phyloP scores from a whole-genome alignment of 306 rosid species.

The Astragalus glycyphyllos region DNA sequence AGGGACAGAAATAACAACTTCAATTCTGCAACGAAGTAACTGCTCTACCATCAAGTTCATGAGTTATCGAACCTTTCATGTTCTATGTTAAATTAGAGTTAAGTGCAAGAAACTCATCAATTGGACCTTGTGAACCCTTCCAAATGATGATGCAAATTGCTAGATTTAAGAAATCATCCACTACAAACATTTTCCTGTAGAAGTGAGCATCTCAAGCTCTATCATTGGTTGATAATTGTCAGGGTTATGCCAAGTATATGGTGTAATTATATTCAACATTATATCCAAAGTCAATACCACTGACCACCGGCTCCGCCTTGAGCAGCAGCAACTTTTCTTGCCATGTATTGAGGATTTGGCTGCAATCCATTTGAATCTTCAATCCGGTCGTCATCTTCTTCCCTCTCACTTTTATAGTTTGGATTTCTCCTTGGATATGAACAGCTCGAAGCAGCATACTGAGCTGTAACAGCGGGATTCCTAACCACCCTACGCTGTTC shows the following conservation, averaged over 20 bases:
- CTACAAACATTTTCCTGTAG: constrained; percentile 10
- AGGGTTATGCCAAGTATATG: not conserved
- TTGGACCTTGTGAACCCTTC: constrained; percentile 29
- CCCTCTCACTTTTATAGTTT: constrained; percentile 72
- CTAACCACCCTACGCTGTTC: constrained; percentile 78
- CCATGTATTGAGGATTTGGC: constrained; percentile 88
- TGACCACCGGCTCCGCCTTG: constrained; percentile 82
- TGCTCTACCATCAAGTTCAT: constrained; percentile 35
- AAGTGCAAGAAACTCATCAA: constrained; percentile 40
- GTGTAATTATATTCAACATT: constrained; percentile 6
- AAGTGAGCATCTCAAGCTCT: constrained; percentile 40
- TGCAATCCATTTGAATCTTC: constrained; percentile 81
- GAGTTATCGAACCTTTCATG: constrained; percentile 38
- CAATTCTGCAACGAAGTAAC: constrained; percentile 43
- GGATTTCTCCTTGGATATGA: constrained; percentile 90
- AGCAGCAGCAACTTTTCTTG: constrained; percentile 95
- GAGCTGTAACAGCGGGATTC: constrained; percentile 67
- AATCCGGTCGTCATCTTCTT: constrained; percentile 67
- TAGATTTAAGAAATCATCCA: constrained; percentile 36
- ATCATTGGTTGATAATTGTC: constrained; percentile 18
- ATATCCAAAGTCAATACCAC: constrained; percentile 69
- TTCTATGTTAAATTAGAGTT: constrained; percentile 41
- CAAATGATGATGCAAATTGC: constrained; percentile 39
- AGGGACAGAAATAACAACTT: constrained; percentile 19
- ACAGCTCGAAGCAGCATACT: constrained; percentile 61